phyloP scores from a whole-genome alignment of 164 flowering plant genomes.

The Berberis thunbergii region DNA sequence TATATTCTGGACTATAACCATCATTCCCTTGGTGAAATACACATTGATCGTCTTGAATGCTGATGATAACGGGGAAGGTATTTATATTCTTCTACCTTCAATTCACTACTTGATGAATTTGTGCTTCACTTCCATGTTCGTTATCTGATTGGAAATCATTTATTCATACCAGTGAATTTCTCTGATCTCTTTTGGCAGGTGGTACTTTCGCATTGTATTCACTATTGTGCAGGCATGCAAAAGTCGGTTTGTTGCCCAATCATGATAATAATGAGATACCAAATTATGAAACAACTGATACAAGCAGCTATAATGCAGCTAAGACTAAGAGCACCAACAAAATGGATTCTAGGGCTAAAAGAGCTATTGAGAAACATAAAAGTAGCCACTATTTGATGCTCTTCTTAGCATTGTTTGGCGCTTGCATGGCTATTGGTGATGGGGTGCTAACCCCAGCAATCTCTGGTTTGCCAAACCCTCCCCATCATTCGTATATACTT shows the following conservation, averaged over 20 bases:
- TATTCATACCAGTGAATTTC: not conserved
- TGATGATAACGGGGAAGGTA: slow-evolving; percentile 66
- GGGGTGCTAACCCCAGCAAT: slow-evolving; percentile 67
- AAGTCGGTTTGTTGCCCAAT: slow-evolving; percentile 51
- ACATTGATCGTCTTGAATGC: slow-evolving; percentile 45
- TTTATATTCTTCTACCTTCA: not conserved
- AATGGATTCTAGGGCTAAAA: slow-evolving; percentile 39
- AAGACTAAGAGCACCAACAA: slow-evolving; percentile 17
- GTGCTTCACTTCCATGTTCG: too few relatives aligned
- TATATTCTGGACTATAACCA: slow-evolving; percentile 56
- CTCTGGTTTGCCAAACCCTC: slow-evolving; percentile 36
- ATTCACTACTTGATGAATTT: too few relatives aligned
- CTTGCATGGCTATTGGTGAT: slow-evolving; percentile 57
- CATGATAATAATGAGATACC: slow-evolving; percentile 20
- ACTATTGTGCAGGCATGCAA: slow-evolving; percentile 55
- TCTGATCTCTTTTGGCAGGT: slow-evolving; percentile 27
- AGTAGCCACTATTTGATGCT: slow-evolving; percentile 46
- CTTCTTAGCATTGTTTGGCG: slow-evolving; percentile 49
- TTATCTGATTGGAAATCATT: not conserved
- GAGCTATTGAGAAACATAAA: slow-evolving; percentile 37
- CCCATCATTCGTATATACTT: not conserved
- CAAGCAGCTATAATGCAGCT: slow-evolving; percentile 11
- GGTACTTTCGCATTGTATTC: slow-evolving; percentile 67
- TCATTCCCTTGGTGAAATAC: slow-evolving; percentile 54
- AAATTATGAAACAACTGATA: slow-evolving; percentile 10